These are phyloP conservation scores for Bruguiera sexangula DNA, from an alignment of 345 rosid genomes.

Conservation along the genomic window DNA sequence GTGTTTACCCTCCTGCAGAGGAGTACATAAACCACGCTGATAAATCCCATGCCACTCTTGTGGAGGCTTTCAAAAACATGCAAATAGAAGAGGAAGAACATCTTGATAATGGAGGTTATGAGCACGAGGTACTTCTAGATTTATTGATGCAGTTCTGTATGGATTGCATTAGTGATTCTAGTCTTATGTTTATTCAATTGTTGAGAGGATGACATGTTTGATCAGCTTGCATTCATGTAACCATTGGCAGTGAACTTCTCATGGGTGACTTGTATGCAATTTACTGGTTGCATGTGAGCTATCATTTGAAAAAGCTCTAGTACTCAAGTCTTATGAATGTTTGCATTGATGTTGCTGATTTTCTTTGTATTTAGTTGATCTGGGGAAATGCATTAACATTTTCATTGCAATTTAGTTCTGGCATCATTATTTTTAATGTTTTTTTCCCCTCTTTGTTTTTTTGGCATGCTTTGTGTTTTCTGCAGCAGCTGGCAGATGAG, in stretches of 20 bases:
- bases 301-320: constrained; percentile 3
- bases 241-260: neutral
- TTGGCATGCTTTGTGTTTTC: neutral
- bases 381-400: neutral
- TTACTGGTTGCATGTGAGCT: neutral
- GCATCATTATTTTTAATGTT: neutral
- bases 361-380: neutral
- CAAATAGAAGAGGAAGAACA: constrained; percentile 74
- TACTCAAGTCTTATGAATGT: neutral
- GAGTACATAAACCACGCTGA: constrained; percentile 62
- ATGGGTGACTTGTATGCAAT: neutral
- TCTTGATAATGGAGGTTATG: constrained; percentile 78
- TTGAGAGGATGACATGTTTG: neutral
- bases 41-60: constrained; percentile 63
- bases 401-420: neutral
- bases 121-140: constrained; percentile 55
- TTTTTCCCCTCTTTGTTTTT: neutral
- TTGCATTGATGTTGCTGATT: neutral
- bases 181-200: neutral
- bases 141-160: neutral
- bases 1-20: constrained; percentile 58
- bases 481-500: constrained; percentile 47
- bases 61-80: constrained; percentile 86
- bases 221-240: neutral
- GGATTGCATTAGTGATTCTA: neutral